Evolutionary conservation across 2,329 filamentous ascomycete species (phyloP).

Genomic region (Hypoxylon sp.): DNA sequence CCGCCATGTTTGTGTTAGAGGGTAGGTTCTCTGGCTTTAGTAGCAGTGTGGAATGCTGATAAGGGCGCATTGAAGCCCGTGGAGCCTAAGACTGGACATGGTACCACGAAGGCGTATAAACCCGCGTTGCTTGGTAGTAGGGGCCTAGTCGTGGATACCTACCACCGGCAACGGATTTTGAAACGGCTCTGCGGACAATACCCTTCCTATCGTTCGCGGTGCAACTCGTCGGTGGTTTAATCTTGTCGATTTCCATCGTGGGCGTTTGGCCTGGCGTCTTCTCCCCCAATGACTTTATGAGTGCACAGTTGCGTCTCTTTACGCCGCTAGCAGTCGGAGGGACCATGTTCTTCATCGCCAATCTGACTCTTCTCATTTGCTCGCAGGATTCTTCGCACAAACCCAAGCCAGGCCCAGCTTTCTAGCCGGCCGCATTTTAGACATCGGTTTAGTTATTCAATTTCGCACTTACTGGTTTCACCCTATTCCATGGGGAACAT

Average conservation of each 20-base stretch:
- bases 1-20: neutral
- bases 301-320: slow-evolving; percentile 21
- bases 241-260: slow-evolving; percentile 22
- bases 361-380: slow-evolving; percentile 27
- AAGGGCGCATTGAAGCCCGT: slow-evolving; percentile 18
- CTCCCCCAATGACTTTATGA: neutral
- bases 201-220: slow-evolving; percentile 19
- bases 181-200: neutral
- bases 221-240: slow-evolving; percentile 13
- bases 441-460: slow-evolving; percentile 28
- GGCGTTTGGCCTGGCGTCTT: slow-evolving; percentile 28
- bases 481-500: slow-evolving; percentile 24
- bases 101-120: slow-evolving; percentile 19
- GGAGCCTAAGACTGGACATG: slow-evolving; percentile 15
- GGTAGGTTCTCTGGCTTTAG: slow-evolving; percentile 18
- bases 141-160: slow-evolving; percentile 23
- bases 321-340: slow-evolving; percentile 28
- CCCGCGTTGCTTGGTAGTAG: slow-evolving; percentile 23
- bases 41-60: slow-evolving; percentile 21
- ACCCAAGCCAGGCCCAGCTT: slow-evolving; percentile 27
- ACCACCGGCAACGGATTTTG: slow-evolving; percentile 2
- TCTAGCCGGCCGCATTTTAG: slow-evolving; percentile 37
- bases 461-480: slow-evolving; percentile 32
- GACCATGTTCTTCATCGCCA: slow-evolving; percentile 31
- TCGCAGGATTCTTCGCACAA: slow-evolving; percentile 34